Evolutionary conservation across 2,329 filamentous ascomycete species (phyloP), one percentile per base, ranked within the genome.

Genomic region (Calonectria fujianensis): DNA sequence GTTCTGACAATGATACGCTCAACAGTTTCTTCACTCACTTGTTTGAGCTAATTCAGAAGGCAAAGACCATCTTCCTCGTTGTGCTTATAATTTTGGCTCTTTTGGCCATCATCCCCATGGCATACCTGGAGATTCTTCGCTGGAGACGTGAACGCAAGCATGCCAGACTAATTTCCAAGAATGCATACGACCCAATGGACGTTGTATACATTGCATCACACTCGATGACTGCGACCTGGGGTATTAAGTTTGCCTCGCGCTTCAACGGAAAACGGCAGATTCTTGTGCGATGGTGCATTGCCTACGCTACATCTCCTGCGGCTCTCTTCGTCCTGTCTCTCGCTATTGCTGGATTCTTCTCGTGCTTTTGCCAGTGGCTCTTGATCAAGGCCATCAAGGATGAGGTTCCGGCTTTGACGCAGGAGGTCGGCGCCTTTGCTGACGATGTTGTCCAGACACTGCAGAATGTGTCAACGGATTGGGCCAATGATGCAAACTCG

Each of bases 301-400:
- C 96, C 11, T 98, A 98, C 83, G 93, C 93, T n/a, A 98, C 96
- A 0, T 96, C 96, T 0, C 86, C 94, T 0, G 92, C 95, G 0
- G 96, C 96, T 24, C 88, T 98, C n/a, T 96, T 98, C 80, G 91
- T 98, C 8, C 90, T 98, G 9, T 93, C 94, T 7, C 91, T 98
- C 51, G 96, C 94, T 13, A 82, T 97, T 13, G 95, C 96, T 2
- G 96, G 96, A 4, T 90, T 97, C 59, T 91, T 98, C 80, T 92
- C 94, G 31, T 97, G 95, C 83, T 87, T 96, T 45, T 97, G 94
- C 83, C 96, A 98, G 86, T 94, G 91, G 78, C 89, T 96, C 70
- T 87, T 98, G n/a, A 90, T 98, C 69, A 91, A 88, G 75, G 88
- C 91, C 1, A 90, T 98, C 69, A 88, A 96, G 83, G 91, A 93